A percentile compares a stretch with the other conserved stretches of the same genome.
These are phyloP conservation scores for Sungouiozyma ichnusensis DNA, from an alignment of 805 yeast genomes.

Conservation along the genomic window DNA sequence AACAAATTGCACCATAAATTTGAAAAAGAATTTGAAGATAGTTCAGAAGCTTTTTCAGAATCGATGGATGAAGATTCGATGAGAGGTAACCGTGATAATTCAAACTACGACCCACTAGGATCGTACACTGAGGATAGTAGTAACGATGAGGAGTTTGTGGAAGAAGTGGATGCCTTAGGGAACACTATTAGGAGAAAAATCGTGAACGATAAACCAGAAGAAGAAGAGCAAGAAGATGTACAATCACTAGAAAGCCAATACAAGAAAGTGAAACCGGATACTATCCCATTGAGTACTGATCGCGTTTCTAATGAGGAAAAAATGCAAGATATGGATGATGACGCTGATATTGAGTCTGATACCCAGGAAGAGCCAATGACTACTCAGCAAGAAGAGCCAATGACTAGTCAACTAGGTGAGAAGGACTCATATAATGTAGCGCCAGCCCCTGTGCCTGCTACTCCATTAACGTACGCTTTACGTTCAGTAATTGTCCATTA, in stretches of 20 bases:
- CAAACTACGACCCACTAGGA: slow-evolving; percentile 22
- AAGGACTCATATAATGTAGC: slow-evolving; percentile 12
- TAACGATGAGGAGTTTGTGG: slow-evolving; percentile 17
- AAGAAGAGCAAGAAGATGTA: slow-evolving; percentile 3
- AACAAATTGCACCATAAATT: slow-evolving; percentile 23
- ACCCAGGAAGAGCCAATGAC: slow-evolving; percentile 2
- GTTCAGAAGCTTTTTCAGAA: slow-evolving; percentile 22
- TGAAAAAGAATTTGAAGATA: slow-evolving; percentile 27
- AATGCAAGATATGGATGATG: slow-evolving; percentile 6
- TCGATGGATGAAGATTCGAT: slow-evolving; percentile 8
- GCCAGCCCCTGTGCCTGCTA: slow-evolving; percentile 21
- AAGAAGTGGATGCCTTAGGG: slow-evolving; percentile 26
- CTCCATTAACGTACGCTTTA: slow-evolving; percentile 51
- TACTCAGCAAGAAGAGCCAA: slow-evolving; percentile 6
- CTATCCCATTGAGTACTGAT: slow-evolving; percentile 8
- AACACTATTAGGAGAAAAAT: slow-evolving; percentile 19
- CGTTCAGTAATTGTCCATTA: slow-evolving; percentile 86
- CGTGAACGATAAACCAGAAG: slow-evolving; percentile 9
- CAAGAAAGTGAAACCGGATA: slow-evolving; percentile 6
- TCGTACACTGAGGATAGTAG: slow-evolving; percentile 5
- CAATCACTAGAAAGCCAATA: slow-evolving; percentile 2
- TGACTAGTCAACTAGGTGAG: too few species aligned
- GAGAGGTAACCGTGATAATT: slow-evolving; percentile 10
- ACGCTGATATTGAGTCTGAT: slow-evolving; percentile 11
- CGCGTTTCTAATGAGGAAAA: slow-evolving; percentile 8